Evolutionary conservation across 768 basidiomycete species (phyloP).

Genomic region (Termitomyces sp.): DNA sequence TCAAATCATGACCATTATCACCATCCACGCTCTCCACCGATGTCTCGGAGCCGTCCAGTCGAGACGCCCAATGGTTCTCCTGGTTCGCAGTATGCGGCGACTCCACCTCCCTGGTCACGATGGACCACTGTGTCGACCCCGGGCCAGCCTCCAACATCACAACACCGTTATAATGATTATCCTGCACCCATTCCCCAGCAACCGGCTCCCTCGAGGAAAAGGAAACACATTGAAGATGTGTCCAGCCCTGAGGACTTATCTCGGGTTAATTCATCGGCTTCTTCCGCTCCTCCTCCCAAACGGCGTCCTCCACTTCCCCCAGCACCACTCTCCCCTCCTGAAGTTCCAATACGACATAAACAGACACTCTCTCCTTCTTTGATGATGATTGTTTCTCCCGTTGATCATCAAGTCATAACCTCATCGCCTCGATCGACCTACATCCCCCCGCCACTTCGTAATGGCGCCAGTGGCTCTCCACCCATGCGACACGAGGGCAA

Average conservation of each 20-base stretch:
- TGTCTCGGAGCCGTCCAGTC: slow-evolving; percentile 16
- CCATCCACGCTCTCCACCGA: slow-evolving; percentile 18
- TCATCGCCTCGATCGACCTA: slow-evolving; percentile 36
- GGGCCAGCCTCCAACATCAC: slow-evolving; percentile 42
- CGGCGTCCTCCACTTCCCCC: slow-evolving; percentile 33
- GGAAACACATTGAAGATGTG: slow-evolving; percentile 43
- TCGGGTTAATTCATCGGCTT: slow-evolving; percentile 22
- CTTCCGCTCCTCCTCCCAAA: slow-evolving; percentile 32
- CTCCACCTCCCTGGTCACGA: slow-evolving; percentile 47
- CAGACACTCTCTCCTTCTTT: slow-evolving; percentile 61
- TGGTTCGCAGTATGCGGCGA: slow-evolving; percentile 23
- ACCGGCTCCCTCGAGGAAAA: slow-evolving; percentile 40
- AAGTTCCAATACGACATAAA: slow-evolving; percentile 31
- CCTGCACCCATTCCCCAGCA: slow-evolving; percentile 34
- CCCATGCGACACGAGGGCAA: slow-evolving; percentile 22
- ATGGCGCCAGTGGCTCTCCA: slow-evolving; percentile 26
- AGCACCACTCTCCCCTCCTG: slow-evolving; percentile 26
- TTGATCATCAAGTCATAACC: slow-evolving; percentile 37
- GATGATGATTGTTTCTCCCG: slow-evolving; percentile 64
- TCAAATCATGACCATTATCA: slow-evolving; percentile 15
- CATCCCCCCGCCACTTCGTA: slow-evolving; percentile 28
- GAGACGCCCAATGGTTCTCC: slow-evolving; percentile 16
- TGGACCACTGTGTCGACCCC: slow-evolving; percentile 49
- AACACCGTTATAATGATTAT: slow-evolving; percentile 35
- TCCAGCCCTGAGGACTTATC: slow-evolving; percentile 25